Evolutionary conservation across 176 grass and related monocot genomes (phyloP), one percentile per base, ranked within the genome.

Genomic region (Juncus effusus): DNA sequence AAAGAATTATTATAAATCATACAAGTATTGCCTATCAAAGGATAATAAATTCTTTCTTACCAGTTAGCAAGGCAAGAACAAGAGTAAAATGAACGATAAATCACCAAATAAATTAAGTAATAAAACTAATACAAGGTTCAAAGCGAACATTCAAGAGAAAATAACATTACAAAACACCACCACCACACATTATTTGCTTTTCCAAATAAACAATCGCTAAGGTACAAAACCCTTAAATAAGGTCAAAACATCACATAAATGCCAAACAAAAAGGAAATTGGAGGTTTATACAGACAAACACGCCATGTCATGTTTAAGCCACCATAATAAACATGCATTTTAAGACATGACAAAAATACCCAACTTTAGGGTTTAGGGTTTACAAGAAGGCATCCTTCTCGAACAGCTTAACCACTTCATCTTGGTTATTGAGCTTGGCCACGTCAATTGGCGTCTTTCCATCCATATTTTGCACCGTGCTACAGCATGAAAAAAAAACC

Each of bases 381-480:
- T 82, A 95, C 65, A 95, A 82, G 68, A 95, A 95, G 6, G 73
- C 86, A n/a, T 90, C 91, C 73, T 85, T 86, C 72, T 90, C 91
- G 14, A 95, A 81, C 63, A 95, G 72, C 86, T 95, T 95, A 12
- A 95, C 60, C 11, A 90, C 83, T 59, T 95, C 86, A 8, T 85
- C 80, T 69, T 95, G 91, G 44, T 72, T 87, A 72, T 95, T 95
- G 59, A 95, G 80, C 72, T 60, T 90, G 14, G 91, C 83, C 2
- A 95, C 91, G 67, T 95, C 91, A 2, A 90, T 83, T 54, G 91
- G 75, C 47, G 83, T 87, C 36, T 95, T 95, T 11, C 91, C 91
- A 3, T 95, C 91, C 76, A 95, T 64, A 75, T 95, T 95, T 70
- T 86, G 78, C 66, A 84, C 68, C 19, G 91, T 95, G 51, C 91